Percentiles rank a stretch among this genome's conserved stretches.
Evolutionary conservation across 768 basidiomycete genomes (phyloP).

Genomic region (Daedaleopsis nitida): DNA sequence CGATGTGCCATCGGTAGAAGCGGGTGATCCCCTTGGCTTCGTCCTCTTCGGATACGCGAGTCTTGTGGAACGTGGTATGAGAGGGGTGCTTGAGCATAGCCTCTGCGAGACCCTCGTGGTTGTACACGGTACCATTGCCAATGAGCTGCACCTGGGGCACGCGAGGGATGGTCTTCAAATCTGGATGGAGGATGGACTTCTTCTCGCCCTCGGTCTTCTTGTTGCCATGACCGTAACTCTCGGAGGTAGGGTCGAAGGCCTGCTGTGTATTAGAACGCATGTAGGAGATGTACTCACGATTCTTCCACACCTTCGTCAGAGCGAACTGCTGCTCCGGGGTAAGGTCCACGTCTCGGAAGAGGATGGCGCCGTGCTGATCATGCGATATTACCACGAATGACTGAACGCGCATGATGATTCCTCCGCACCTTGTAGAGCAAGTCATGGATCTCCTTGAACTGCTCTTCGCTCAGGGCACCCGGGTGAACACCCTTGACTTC

Average conservation of each 20-base stretch:
- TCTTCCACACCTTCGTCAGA: conserved; percentile 68
- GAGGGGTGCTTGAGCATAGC: conserved; percentile 84
- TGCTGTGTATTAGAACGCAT: conserved; percentile 29
- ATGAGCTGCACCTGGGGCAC: conserved; percentile 92
- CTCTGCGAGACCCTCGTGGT: conserved; percentile 79
- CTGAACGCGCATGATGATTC: background rate
- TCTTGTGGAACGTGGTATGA: conserved; percentile 88
- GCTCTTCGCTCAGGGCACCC: conserved; percentile 54
- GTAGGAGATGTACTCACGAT: background rate
- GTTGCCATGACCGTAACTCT: conserved; percentile 85
- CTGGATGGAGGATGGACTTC: conserved; percentile 85
- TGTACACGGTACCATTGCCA: conserved; percentile 79
- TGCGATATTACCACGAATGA: background rate
- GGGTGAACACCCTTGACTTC: conserved; percentile 77
- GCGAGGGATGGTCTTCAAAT: conserved; percentile 88
- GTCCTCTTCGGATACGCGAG: conserved; percentile 69
- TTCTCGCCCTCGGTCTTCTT: conserved; percentile 76
- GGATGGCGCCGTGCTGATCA: conserved; percentile 64
- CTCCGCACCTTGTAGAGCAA: conserved; percentile 74
- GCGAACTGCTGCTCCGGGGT: conserved; percentile 84
- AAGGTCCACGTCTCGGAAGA: conserved; percentile 71
- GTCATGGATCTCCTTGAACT: conserved; percentile 68
- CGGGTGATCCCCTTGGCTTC: conserved; percentile 78
- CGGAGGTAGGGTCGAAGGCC: conserved; percentile 73
- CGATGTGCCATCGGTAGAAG: conserved; percentile 93